Evolutionary conservation across 208 protist species (phyloP).

Genomic region (Angomonas deanei): DNA sequence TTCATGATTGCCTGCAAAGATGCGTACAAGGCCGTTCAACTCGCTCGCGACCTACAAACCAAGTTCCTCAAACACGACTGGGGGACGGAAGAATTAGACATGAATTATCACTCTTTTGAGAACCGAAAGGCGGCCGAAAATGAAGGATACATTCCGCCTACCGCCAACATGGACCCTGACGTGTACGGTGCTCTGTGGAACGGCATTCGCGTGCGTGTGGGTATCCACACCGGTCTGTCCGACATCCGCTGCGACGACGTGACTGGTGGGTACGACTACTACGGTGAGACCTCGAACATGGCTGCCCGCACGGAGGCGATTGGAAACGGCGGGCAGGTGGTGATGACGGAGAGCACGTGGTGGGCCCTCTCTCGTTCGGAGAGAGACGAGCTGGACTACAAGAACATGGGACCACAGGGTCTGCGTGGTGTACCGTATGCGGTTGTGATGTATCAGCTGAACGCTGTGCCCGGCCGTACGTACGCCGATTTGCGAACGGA

Average conservation of each 20-base stretch:
- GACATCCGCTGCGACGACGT: constrained; percentile 54
- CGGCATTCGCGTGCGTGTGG: constrained; percentile 50
- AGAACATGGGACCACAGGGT: constrained; percentile 24
- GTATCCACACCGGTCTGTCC: constrained; percentile 59
- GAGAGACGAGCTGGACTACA: constrained; percentile 17
- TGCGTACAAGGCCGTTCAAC: constrained; percentile 30
- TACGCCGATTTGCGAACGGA: constrained; percentile 44
- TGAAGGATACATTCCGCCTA: constrained; percentile 16
- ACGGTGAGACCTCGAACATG: constrained; percentile 74
- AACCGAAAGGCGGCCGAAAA: constrained; percentile 12
- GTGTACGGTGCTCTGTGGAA: constrained; percentile 33
- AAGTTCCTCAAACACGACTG: constrained; percentile 50
- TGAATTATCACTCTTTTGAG: constrained; percentile 45
- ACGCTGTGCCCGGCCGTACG: constrained; percentile 33
- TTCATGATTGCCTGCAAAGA: constrained; percentile 79
- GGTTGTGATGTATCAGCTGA: constrained; percentile 61
- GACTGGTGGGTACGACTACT: constrained; percentile 74
- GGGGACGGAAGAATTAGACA: constrained; percentile 34
- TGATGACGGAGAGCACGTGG: constrained; percentile 39
- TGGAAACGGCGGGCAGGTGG: constrained; percentile 69
- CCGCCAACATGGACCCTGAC: constrained; percentile 20
- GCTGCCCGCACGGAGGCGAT: constrained; percentile 74
- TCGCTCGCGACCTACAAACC: constrained; percentile 45
- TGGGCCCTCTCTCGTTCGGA: constrained; percentile 25
- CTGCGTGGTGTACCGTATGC: constrained; percentile 53